Conservation (phyloP, 768 basidiomycete species). For the Panus rudis region DNA sequence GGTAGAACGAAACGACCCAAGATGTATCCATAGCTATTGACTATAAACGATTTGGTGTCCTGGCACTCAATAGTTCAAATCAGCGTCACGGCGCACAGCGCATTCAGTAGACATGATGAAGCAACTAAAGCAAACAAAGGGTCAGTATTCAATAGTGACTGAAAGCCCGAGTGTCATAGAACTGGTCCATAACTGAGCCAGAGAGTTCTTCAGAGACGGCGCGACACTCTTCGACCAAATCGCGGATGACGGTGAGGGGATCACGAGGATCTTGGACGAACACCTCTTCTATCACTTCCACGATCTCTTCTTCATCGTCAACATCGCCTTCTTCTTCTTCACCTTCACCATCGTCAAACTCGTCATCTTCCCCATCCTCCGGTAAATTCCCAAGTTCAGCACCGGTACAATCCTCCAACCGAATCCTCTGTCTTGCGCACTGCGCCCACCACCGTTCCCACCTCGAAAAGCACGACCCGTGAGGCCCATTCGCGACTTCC, state of each 20-base stretch:
- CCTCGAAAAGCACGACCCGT: conserved; percentile 36
- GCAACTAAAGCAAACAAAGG: too few species aligned
- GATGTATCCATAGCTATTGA: too few species aligned
- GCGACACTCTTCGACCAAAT: conserved; percentile 49
- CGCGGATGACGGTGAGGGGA: conserved; percentile 38
- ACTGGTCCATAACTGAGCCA: too few species aligned
- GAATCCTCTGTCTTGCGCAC: conserved; percentile 41
- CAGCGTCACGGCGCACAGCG: too few species aligned
- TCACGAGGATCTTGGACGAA: conserved; percentile 8
- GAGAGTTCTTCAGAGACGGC: too few species aligned
- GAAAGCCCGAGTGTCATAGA: too few species aligned
- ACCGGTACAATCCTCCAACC: conserved; percentile 75
- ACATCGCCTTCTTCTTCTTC: conserved; percentile 21
- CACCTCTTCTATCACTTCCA: neutral
- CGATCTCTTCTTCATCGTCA: conserved; percentile 16
- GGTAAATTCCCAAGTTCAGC: conserved; percentile 43
- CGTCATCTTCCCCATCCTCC: conserved; percentile 25
- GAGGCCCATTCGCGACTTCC: conserved; percentile 46
- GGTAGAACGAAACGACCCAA: too few species aligned
- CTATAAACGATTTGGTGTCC: too few species aligned
- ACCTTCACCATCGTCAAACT: conserved; percentile 23
- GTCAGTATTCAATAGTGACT: too few species aligned
- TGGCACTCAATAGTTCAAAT: too few species aligned
- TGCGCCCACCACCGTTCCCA: conserved; percentile 68
- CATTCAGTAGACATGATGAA: too few species aligned